Base-by-base conservation (phyloP, 2,329 filamentous ascomycete genomes). In the Emergomyces orientalis region DNA sequence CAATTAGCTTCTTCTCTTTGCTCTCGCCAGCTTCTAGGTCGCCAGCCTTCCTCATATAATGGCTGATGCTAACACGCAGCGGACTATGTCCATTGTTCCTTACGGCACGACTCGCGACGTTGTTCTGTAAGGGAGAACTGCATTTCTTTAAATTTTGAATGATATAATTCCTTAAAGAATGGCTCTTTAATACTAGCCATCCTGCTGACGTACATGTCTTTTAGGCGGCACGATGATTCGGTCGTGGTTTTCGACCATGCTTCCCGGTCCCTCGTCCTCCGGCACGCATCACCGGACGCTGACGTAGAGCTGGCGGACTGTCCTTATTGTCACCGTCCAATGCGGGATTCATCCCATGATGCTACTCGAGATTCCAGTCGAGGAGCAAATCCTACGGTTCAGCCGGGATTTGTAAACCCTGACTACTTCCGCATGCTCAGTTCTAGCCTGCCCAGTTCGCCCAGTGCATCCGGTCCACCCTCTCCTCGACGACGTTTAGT, bases 361-460 rank as follows among this genome's bases (percentile, higher is more conserved):
- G 69, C 72, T 30, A 71, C 71, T 25, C 70, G 73, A 37, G 72
- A 73, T 25, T 64, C 66, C n/a, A 71, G 71, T 60, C 69, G 69
- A 65, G 72, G 73, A 47, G 51, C 59, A 70, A 75, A 39, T 41
- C 8, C 60, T 65, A 61, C 73, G 67, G 66, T 63, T 59, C 74
- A 71, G 70, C 82, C 88, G 58, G 84, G 87, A 63, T 97, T 92
- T 72, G 89, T 97, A 69, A 88, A 92, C 70, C 92, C 92, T 2
- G 86, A 91, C 60, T 99, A 99, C 79, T 99, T 99, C 76, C 90
- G 90, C 70, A 92, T 97, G 88, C 86, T 99, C 49, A 88, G 85
- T 54, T 77, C 82, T 59, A 86, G 82, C 67, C 76, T 79, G 60
- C 81, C 81, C 62, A 32, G 59, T 22, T 41, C 64, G 13, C 54